Percentiles rank a stretch among this genome's conserved stretches.
Evolutionary conservation across 2,329 filamentous ascomycete genomes (phyloP).

Genomic region (Alternaria brassicicola): DNA sequence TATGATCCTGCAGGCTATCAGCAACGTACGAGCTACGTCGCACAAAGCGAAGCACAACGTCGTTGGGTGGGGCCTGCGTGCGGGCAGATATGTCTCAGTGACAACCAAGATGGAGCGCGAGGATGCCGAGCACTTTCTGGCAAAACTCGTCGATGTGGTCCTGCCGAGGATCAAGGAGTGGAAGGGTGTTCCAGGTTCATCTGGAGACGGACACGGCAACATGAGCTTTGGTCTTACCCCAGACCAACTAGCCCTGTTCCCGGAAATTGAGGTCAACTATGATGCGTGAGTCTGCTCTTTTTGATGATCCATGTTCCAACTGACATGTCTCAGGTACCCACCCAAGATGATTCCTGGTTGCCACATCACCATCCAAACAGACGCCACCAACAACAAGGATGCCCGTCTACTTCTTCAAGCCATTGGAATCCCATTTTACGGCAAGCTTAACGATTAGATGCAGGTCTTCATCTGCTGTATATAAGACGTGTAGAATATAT

Average conservation of each 20-base stretch:
- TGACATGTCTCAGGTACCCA: slow-evolving; percentile 58
- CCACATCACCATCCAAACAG: slow-evolving; percentile 82
- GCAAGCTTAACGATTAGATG: slow-evolving; percentile 62
- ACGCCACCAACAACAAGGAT: slow-evolving; percentile 83
- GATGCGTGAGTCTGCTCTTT: slow-evolving; percentile 69
- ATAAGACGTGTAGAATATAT: slow-evolving; percentile 23
- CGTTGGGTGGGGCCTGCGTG: slow-evolving; percentile 73
- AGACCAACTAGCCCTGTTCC: slow-evolving; percentile 81
- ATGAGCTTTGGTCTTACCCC: slow-evolving; percentile 79
- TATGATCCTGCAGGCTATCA: slow-evolving; percentile 84
- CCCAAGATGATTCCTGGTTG: slow-evolving; percentile 82
- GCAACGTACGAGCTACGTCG: slow-evolving; percentile 72
- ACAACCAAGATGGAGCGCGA: slow-evolving; percentile 80
- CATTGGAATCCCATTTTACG: slow-evolving; percentile 81
- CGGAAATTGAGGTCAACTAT: slow-evolving; percentile 93
- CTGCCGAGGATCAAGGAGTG: slow-evolving; percentile 97
- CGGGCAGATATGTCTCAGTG: slow-evolving; percentile 73
- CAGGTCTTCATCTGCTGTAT: slow-evolving; percentile 10
- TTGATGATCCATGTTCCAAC: neutral
- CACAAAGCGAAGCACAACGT: slow-evolving; percentile 75
- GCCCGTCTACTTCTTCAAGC: slow-evolving; percentile 75
- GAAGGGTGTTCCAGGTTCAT: slow-evolving; percentile 75
- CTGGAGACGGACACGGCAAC: slow-evolving; percentile 88
- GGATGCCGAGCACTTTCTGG: slow-evolving; percentile 86
- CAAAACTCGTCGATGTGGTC: slow-evolving; percentile 88